Percentiles rank a stretch among this genome's conserved stretches.
Conservation (phyloP, 2,329 filamentous ascomycete species). For the Aspergillus tubingensis region DNA sequence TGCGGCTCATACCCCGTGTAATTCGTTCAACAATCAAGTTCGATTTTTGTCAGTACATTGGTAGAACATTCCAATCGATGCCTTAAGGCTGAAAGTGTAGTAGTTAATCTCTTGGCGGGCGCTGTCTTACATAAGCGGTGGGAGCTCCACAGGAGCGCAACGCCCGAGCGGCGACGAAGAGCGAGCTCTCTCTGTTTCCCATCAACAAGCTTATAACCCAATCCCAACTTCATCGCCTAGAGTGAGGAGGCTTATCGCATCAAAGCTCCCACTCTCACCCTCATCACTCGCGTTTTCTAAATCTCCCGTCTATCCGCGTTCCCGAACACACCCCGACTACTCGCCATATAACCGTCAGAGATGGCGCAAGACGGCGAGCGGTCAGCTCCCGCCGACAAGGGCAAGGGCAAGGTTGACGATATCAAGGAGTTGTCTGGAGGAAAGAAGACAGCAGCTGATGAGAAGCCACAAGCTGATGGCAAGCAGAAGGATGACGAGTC, state of each 20-base stretch:
- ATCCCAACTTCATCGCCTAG: slow-evolving; percentile 21
- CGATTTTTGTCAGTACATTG: no score
- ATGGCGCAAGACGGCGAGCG: slow-evolving; percentile 96
- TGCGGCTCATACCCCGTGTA: background rate
- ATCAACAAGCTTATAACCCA: slow-evolving; percentile 30
- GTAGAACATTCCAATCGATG: no score
- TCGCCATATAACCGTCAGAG: slow-evolving; percentile 41
- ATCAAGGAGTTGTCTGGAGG: slow-evolving; percentile 61
- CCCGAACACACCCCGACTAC: slow-evolving; percentile 22
- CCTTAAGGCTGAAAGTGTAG: background rate
- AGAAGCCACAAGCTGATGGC: slow-evolving; percentile 69
- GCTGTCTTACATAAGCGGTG: slow-evolving; percentile 26
- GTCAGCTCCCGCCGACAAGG: slow-evolving; percentile 84
- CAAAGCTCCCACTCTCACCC: slow-evolving; percentile 19
- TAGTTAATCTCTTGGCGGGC: slow-evolving; percentile 17
- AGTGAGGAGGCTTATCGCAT: slow-evolving; percentile 18
- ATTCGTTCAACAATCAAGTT: background rate
- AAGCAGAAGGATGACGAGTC: slow-evolving; percentile 73
- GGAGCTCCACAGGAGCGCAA: slow-evolving; percentile 32
- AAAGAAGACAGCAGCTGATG: slow-evolving; percentile 63
- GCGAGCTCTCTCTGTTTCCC: slow-evolving; percentile 27
- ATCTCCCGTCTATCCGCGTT: slow-evolving; percentile 10
- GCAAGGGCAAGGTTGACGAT: slow-evolving; percentile 86
- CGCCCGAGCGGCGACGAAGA: slow-evolving; percentile 26
- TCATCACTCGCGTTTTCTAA: slow-evolving; percentile 3